phyloP scores from a whole-genome alignment of 768 basidiomycete species.

The Mycena chlorophos region DNA sequence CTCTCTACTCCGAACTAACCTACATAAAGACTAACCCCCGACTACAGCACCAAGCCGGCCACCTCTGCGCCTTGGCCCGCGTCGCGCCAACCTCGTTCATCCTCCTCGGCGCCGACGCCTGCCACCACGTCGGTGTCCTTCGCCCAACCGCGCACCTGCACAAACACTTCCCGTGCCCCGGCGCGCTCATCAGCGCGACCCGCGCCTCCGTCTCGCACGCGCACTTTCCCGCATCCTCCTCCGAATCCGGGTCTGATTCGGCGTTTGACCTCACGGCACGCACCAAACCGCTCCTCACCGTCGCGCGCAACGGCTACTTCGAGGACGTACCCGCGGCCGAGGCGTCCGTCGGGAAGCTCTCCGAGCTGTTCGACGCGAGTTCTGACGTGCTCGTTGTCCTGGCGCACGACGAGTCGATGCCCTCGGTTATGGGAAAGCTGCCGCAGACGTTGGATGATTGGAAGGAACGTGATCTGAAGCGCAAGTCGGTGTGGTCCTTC shows the following conservation, averaged over 20 bases:
- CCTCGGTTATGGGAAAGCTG: constrained; percentile 11
- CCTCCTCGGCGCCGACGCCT: constrained; percentile 18
- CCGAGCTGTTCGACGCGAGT: constrained; percentile 19
- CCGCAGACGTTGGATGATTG: constrained; percentile 17
- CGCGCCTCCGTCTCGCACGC: not conserved
- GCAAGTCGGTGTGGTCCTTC: constrained; percentile 17
- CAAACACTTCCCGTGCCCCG: constrained; percentile 13
- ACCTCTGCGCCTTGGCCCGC: constrained; percentile 13
- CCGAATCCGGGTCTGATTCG: not conserved
- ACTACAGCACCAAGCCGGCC: constrained; percentile 11
- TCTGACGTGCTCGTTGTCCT: constrained; percentile 21
- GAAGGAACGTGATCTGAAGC: constrained; percentile 23
- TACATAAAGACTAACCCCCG: not conserved
- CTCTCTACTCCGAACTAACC: not conserved
- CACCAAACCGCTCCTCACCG: constrained; percentile 8
- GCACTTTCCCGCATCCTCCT: constrained; percentile 10
- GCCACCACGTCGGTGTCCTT: constrained; percentile 22
- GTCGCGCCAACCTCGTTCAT: constrained; percentile 17
- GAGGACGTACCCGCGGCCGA: constrained; percentile 10
- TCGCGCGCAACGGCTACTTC: constrained; percentile 12
- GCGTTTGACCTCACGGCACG: not conserved
- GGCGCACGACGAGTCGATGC: constrained; percentile 22
- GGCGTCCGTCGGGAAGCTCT: constrained; percentile 13
- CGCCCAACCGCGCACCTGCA: constrained; percentile 19
- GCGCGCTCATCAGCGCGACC: constrained; percentile 1